These are phyloP conservation scores for Saussurea involucrata DNA, from an alignment of 129 eudicot genomes.

Conservation along the genomic window DNA sequence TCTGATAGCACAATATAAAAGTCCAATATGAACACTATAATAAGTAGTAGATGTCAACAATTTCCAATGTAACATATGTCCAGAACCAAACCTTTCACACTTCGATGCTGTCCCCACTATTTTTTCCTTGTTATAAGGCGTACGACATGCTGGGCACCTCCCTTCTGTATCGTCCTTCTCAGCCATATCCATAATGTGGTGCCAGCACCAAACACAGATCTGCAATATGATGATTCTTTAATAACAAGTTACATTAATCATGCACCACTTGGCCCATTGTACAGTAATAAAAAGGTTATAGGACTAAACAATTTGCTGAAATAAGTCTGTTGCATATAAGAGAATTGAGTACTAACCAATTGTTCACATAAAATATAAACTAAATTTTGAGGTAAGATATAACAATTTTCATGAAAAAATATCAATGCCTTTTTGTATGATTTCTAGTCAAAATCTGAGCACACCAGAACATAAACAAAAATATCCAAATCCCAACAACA, in stretches of 20 bases:
- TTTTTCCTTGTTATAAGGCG: slow-evolving; percentile 89
- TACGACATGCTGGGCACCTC: slow-evolving; percentile 97
- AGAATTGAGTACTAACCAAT: neutral
- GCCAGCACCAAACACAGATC: slow-evolving; percentile 99
- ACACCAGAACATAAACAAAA: neutral
- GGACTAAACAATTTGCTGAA: neutral
- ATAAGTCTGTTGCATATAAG: neutral
- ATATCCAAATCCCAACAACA: neutral
- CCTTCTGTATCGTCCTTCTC: slow-evolving; percentile 96
- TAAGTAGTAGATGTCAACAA: slow-evolving; percentile 1
- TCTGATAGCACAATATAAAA: slow-evolving; percentile 34
- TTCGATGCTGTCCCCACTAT: slow-evolving; percentile 84
- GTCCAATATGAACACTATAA: neutral
- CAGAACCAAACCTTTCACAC: slow-evolving; percentile 63
- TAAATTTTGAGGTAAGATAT: neutral
- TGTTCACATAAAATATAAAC: neutral
- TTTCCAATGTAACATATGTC: neutral
- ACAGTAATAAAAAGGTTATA: neutral
- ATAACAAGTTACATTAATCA: neutral
- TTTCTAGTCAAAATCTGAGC: neutral
- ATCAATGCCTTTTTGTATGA: neutral
- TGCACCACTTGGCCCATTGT: neutral
- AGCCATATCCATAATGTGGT: slow-evolving; percentile 98
- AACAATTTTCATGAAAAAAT: neutral
- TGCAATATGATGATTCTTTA: slow-evolving; percentile 23